Base-by-base conservation (phyloP, 2,329 filamentous ascomycete genomes). In the Fusarium sp. region DNA sequence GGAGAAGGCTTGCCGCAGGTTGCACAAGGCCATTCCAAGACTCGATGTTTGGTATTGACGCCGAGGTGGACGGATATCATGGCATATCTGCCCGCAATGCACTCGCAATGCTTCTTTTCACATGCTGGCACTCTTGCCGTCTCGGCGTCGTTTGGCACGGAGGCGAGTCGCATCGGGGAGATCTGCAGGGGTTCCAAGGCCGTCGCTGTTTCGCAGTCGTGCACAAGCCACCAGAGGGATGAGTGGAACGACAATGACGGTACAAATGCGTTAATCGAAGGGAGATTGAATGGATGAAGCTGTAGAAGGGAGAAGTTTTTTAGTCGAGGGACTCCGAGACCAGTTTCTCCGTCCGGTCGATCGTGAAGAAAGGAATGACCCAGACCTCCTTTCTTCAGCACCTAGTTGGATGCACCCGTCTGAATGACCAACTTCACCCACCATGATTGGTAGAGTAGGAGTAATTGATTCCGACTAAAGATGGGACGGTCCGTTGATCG, bases 181-280 rank as follows among this genome's bases (percentile, higher is more conserved):
- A 57, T 62, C 32, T 43, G 41, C 52, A 48, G 35, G 66, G 43
- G 54, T 71, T 59, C 30, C 39, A 60, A 41, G 11, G 25, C 48
- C 10, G 37, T 50, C 57, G 32, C 37, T 11, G 32, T 68, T 67
- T 67, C 45, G 39, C 23, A 62, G 35, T 23, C 35, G 25, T 32
- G 63, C 41, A 71, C 70, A 75, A 77, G 58, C 64, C 64, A 67
- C 58, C 41, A 59, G 65, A 74, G 66, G 67, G 63, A 75, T 67
- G 60, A 64, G 74, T 74, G 71, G 66, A 66, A 68, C 62, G 59
- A 66, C 18, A 65, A 76, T 72, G 68, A 70, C 66, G 64, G 64
- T 73, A 64, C 65, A 58, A 66, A 45, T 35, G 59, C 23, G 57
- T 58, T 72, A 64, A 75, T 77, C 63, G 59, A 65, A 67, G 45